Base-by-base conservation (phyloP, 75 land plant species). In the Adiantum capillusveneris region DNA sequence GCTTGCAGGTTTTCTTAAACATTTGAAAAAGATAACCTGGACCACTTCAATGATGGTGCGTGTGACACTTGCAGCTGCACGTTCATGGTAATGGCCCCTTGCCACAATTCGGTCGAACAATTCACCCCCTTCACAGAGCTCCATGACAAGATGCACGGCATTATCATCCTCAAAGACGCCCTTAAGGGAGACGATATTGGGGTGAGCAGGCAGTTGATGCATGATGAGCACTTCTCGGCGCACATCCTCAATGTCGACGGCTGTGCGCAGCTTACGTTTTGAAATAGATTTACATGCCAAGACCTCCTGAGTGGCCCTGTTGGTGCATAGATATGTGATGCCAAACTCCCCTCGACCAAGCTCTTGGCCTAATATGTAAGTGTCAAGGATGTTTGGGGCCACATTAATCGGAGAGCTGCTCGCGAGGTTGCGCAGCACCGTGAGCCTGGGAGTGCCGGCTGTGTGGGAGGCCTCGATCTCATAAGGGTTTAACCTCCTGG, bases 121-220 rank as follows among this genome's bases (percentile, higher is more conserved):
- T 59, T 88, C 93, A 9, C 93, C 93, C 3, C 93, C 91, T 26
- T 84, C 91, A 63, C 91, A 87, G 30, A 87, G 62, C 53, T 87
- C 92, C 94, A 88, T 88, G 31, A 88, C 93, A 27, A 88, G 74
- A 58, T 88, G 93, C 11, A 88, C 93, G 14, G 85, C 88, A 31
- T 45, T 46, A 14, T 74, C 79, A 57, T 82, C 93, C 70, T 88
- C 93, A 56, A 55, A 88, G 13, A 81, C 78, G 25, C 74, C 83
- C 71, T 74, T 85, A 45, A 88, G 71, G 0, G 58, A 66, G 39
- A 88, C 90, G 44, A 88, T 85, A 53, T 88, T 88, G 13, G 82
- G 78, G 44, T 85, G 85, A 62, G 63, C 44, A 29, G 80, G 85
- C 70, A 88, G 42, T 48, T 82, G 78, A 82, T 72, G 77, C 93